Evolutionary conservation across 2,329 filamentous ascomycete genomes (phyloP), one percentile per base, ranked within the genome.

Genomic region (Phoma sp.): DNA sequence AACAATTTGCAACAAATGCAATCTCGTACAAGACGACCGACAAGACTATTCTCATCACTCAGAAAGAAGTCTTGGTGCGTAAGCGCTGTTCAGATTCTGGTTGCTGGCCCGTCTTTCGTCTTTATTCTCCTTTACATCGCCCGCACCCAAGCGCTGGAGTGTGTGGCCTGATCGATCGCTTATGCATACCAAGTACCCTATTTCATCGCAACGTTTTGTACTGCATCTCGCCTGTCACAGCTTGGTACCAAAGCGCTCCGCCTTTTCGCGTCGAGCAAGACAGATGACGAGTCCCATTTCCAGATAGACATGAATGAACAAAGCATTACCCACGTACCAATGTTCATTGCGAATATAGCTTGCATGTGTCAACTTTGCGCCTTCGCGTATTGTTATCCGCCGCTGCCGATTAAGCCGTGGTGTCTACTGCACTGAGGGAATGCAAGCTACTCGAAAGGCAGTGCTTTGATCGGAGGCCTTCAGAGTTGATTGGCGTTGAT

Each of bases 131-230:
- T 52, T 58, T 51, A 49, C 61, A 53, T 44, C 60, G 61, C 66
- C 62, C 59, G 65, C 62, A 66, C 62, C 71, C 71, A 72, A 73
- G 69, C 66, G 69, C 69, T 74, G 68, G 71, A 70, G 62, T 65
- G 60, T 69, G 59, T 66, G 67, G 59, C 54, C 55, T 45, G 53
- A 65, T 58, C 68, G 27, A 53, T 71, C 69, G 63, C 55, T 72
- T 61, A 23, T 56, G 49, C 53, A 65, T 62, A 65, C 58, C 58
- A 57, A 52, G 46, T 30, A 42, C 37, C 35, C 48, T 24, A 57
- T 55, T 54, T 27, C 36, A 37, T 54, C 56, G 32, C 13, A 24
- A 22, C 29, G 55, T 33, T 41, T 48, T 56, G 55, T 58, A 60
- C 40, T 33, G 49, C 57, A 58, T 68, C 62, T 59, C 65, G 61